phyloP scores from a whole-genome alignment of 2,329 filamentous ascomycete genomes.

The Aspergillus fumigatus region DNA sequence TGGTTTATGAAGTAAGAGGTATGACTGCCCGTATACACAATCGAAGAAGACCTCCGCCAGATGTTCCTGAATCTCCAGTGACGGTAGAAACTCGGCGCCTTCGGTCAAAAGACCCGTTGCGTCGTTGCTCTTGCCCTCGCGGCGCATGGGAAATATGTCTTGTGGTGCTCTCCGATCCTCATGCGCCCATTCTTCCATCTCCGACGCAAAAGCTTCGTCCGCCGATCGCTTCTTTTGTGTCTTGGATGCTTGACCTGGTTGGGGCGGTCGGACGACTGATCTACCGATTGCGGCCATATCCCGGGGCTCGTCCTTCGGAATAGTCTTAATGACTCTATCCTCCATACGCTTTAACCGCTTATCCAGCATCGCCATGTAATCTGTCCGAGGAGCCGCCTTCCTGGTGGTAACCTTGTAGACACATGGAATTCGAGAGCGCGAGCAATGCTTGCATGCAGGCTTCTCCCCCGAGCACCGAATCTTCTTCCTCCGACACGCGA shows the following conservation, averaged over 20 bases:
- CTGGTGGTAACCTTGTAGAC: slow-evolving; percentile 96
- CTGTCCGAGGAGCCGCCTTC: slow-evolving; percentile 88
- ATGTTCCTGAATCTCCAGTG: slow-evolving; percentile 86
- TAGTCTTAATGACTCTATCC: slow-evolving; percentile 91
- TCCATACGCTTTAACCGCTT: slow-evolving; percentile 96
- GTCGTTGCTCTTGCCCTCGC: slow-evolving; percentile 61
- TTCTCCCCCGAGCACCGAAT: slow-evolving; percentile 97
- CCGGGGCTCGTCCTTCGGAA: slow-evolving; percentile 79
- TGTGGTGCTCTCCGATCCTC: slow-evolving; percentile 48
- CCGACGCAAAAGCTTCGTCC: slow-evolving; percentile 80
- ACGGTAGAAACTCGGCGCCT: slow-evolving; percentile 74
- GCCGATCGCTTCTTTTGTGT: slow-evolving; percentile 72
- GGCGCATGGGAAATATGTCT: slow-evolving; percentile 49
- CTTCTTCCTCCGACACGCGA: slow-evolving; percentile 94
- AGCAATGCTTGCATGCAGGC: slow-evolving; percentile 93
- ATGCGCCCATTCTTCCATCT: slow-evolving; percentile 76
- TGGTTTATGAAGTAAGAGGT: slow-evolving; percentile 90
- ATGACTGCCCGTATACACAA: slow-evolving; percentile 90
- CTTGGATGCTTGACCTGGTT: slow-evolving; percentile 54
- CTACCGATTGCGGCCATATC: slow-evolving; percentile 64
- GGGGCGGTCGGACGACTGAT: slow-evolving; percentile 78
- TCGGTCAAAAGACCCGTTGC: slow-evolving; percentile 75
- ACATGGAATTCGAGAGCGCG: slow-evolving; percentile 86
- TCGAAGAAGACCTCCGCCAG: slow-evolving; percentile 94
- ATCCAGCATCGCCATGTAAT: slow-evolving; percentile 99